Percentiles rank a stretch among this genome's conserved stretches.
Evolutionary conservation across 2,329 filamentous ascomycete genomes (phyloP).

Genomic region (Zymoseptoria crescenta): DNA sequence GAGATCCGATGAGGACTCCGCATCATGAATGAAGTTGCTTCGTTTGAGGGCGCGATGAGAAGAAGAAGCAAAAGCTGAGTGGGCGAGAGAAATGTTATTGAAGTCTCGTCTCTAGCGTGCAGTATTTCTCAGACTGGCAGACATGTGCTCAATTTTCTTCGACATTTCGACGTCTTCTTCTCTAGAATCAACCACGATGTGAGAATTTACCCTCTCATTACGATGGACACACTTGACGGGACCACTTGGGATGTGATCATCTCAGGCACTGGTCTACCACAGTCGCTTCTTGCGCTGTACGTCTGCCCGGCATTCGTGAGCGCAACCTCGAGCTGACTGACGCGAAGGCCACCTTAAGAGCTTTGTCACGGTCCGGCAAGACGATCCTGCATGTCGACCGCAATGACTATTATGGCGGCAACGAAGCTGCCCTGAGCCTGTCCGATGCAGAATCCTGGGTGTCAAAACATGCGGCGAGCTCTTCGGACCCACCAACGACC

Average conservation of each 20-base stretch:
- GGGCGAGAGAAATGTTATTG: background rate
- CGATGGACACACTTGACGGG: constrained; percentile 44
- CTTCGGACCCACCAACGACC: background rate
- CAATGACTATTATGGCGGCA: constrained; percentile 79
- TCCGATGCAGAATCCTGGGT: constrained; percentile 74
- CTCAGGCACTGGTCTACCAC: constrained; percentile 45
- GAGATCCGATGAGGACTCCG: constrained; percentile 23
- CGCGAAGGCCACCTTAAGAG: constrained; percentile 57
- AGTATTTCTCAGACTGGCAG: constrained; percentile 3
- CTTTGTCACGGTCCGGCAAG: constrained; percentile 84
- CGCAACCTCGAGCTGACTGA: constrained; percentile 54
- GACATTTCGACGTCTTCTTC: background rate
- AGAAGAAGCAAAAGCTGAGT: constrained; percentile 11
- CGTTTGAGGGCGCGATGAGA: constrained; percentile 26
- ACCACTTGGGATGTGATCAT: constrained; percentile 48
- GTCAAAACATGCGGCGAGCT: constrained; percentile 27
- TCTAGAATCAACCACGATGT: constrained; percentile 3
- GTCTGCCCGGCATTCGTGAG: constrained; percentile 20
- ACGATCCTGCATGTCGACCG: constrained; percentile 83
- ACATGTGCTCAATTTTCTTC: background rate
- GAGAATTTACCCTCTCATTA: constrained; percentile 2
- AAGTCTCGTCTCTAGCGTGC: background rate
- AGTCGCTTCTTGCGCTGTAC: constrained; percentile 48
- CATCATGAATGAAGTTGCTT: constrained; percentile 18
- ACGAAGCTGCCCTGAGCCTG: constrained; percentile 77